Percentiles rank a stretch among this genome's conserved stretches.
These are phyloP conservation scores for Penicillium lividum DNA, from an alignment of 495 filamentous ascomycete genomes.

Conservation along the genomic window DNA sequence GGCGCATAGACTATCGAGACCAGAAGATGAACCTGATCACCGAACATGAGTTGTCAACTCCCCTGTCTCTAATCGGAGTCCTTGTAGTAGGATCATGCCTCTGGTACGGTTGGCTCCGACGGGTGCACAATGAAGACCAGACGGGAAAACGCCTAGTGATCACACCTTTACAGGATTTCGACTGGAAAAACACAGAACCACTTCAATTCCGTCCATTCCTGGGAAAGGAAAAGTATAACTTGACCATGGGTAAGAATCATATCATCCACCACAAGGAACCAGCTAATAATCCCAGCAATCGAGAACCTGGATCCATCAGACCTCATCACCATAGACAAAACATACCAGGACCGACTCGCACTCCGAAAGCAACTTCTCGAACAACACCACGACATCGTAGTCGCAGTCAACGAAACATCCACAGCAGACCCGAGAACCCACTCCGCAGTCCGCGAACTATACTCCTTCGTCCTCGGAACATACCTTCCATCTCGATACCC, in stretches of 20 bases:
- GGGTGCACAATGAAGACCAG: too few relatives aligned
- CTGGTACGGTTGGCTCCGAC: neutral
- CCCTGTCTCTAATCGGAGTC: neutral
- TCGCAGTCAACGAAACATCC: constrained; percentile 39
- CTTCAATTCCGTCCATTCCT: constrained; percentile 62
- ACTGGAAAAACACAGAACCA: constrained; percentile 61
- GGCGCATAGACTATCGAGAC: too few relatives aligned
- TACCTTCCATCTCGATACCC: constrained; percentile 71
- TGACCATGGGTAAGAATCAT: constrained; percentile 64
- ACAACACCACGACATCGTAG: constrained; percentile 45
- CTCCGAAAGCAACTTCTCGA: constrained; percentile 54
- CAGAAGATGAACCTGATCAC: neutral
- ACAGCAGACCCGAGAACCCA: constrained; percentile 35
- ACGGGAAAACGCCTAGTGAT: constrained; percentile 34
- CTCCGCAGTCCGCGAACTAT: constrained; percentile 62
- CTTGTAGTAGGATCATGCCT: neutral
- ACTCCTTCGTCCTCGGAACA: constrained; percentile 59
- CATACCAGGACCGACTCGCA: constrained; percentile 57
- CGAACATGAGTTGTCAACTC: neutral
- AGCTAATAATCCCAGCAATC: constrained; percentile 38
- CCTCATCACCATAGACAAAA: constrained; percentile 66
- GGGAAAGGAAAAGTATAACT: constrained; percentile 63
- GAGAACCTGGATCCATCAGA: constrained; percentile 56
- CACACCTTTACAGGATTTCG: constrained; percentile 56
- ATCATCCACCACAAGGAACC: neutral